Evolutionary conservation across 2,329 filamentous ascomycete species (phyloP), one percentile per base, ranked within the genome.

Genomic region (Colletotrichum plurivorum): DNA sequence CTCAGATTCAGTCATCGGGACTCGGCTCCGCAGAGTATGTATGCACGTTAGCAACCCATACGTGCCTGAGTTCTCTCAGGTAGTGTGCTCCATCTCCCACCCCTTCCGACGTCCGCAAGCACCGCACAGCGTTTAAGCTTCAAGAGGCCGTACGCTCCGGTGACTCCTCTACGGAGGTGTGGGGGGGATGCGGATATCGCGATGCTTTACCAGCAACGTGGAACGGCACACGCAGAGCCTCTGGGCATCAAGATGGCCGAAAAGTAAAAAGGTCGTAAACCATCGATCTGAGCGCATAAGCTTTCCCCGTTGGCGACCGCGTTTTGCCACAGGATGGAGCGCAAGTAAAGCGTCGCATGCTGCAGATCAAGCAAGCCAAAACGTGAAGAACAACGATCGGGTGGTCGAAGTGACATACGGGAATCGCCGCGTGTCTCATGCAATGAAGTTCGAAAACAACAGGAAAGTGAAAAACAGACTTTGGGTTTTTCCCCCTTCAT

Each of bases 331-430:
- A 48, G 41, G 36, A 58, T 22, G 36, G 52, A 36, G 59, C 31
- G 16, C 25, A 57, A 53, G 52, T 51, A 39, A 36, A 18, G 59
- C 56, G n/a, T 67, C 52, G 58, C 59, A 67, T 46, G 52, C 52
- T 45, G 64, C 53, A 63, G 64, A 69, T 66, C 55, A 66, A 25
- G 66, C 66, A 60, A 39, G 55, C 51, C 62, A 56, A 69, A 69
- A 66, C 66, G 36, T 13, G 13, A 45, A 22, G 54, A n/a, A 31
- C 41, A n/a, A 53, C 43, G 27, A 49, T 54, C 12, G 16, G 20
- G 39, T 59, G 41, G 55, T 52, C 22, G 41, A 54, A 22, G 5
- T 18, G 20, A 43, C 15, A 13, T 54, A 15, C 31, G 41, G 61
- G 5, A 49, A 65, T 53, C 43, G 22, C 54, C 31, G 49, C 25